Percentiles rank a stretch among this genome's conserved stretches.
phyloP scores from a whole-genome alignment of 139 green algal genomes.

The Eudorina sp. region DNA sequence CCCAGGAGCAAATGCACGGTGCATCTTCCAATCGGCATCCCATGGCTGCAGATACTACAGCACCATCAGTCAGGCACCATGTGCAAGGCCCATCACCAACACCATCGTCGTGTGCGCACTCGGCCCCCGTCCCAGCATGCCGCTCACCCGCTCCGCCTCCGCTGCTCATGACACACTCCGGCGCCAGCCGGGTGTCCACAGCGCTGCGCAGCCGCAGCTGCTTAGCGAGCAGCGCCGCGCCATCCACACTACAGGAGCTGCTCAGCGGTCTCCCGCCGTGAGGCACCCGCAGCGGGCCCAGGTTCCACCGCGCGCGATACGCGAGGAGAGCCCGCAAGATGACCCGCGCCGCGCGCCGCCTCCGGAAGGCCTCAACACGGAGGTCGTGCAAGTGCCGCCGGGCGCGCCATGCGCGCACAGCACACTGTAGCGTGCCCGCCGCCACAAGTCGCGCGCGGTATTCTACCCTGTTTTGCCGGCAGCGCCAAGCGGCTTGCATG shows the following conservation, averaged over 20 bases:
- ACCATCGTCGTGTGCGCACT: too few relatives aligned
- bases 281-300: constrained; percentile 44
- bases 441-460: not conserved
- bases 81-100: not conserved
- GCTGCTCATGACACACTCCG: not conserved
- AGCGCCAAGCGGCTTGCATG: constrained; percentile 28
- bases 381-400: not conserved
- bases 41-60: too few relatives aligned
- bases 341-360: not conserved
- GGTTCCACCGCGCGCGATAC: not conserved
- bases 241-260: not conserved
- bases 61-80: not conserved
- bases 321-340: constrained; percentile 9
- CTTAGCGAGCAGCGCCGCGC: constrained; percentile 19
- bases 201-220: constrained; percentile 44
- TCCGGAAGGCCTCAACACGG: constrained; percentile 20
- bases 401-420: constrained; percentile 35
- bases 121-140: too few relatives aligned
- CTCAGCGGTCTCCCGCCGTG: not conserved
- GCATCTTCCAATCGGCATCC: too few relatives aligned
- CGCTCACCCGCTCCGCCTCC: not conserved
- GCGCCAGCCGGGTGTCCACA: constrained; percentile 23
- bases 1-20: too few relatives aligned
- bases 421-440: constrained; percentile 13
- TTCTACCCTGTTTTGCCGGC: not conserved